Evolutionary conservation across 139 green algal species (phyloP), one percentile per base, ranked within the genome.

Genomic region (Diplosphaera chodatii): DNA sequence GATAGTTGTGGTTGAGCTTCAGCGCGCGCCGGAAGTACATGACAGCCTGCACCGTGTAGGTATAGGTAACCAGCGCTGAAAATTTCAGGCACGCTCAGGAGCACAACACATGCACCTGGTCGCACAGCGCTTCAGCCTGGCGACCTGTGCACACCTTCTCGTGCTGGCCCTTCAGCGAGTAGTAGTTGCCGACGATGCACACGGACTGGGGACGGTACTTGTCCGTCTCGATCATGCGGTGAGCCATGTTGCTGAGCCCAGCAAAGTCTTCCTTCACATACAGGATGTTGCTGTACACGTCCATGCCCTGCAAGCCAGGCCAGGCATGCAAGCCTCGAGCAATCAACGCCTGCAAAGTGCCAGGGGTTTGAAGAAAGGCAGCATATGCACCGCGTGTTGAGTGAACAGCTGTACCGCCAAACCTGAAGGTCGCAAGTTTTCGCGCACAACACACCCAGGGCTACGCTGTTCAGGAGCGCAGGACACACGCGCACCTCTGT

Each of bases 151-250:
- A 4, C 27, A 76, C 80, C 72, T 84, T 78, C 30, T 84, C 78
- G 66, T 86, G 83, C 66, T 82, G 71, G 4, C 70, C 87, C 77
- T 91, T 91, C 0, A 98, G 80, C 59, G 87, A 94, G 88, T 96
- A 97, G 84, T 99, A 99, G 87, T 99, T 99, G 62, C 95, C 95
- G 27, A 96, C 84, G 63, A 98, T 87, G 80, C 90, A 97, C 83
- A 91, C 97, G 22, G 91, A 93, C 73, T 98, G 93, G 0, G 94
- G 90, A 1, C 83, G 80, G 85, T 96, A 98, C 78, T 94, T 94
- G 83, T 98, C 90, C 0, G 81, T 92, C 4, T 78, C 32, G 1
- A 86, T 78, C 25, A 81, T 78, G 30, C 85, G 70, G 76, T 96
- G 92, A 13, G 95, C 95, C 48, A 99, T 79, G 72, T 87, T 75